Conservation (phyloP, 2,329 filamentous ascomycete genomes). For the Trichoderma afroharzianum region DNA sequence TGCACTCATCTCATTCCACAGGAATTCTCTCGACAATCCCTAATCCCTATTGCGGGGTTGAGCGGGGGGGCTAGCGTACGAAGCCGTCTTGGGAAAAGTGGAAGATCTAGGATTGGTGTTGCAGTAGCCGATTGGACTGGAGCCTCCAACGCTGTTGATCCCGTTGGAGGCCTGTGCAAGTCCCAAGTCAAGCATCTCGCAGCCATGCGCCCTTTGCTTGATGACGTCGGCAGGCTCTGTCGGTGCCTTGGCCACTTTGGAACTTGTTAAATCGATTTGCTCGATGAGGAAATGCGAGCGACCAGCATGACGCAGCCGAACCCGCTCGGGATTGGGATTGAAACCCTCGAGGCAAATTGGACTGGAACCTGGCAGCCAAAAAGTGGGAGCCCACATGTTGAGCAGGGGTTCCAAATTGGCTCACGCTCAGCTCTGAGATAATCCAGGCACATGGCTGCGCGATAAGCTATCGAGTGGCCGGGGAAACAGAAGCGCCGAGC, state of each 20-base stretch:
- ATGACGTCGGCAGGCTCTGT: background rate
- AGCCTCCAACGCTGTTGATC: background rate
- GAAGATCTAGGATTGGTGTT: background rate
- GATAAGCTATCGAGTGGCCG: background rate
- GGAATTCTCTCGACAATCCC: background rate
- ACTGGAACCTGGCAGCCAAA: background rate
- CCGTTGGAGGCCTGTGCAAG: conserved; percentile 6
- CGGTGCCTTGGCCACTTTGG: no score
- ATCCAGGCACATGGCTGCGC: background rate
- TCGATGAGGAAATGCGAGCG: background rate
- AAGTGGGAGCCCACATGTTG: background rate
- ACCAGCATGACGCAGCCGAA: background rate
- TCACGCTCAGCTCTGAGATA: background rate
- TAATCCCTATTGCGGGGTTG: conserved; percentile 8
- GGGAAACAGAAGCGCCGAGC: background rate
- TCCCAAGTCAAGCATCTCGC: background rate
- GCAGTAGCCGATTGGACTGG: conserved; percentile 2
- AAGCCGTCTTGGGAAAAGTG: conserved; percentile 8
- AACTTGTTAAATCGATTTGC: background rate
- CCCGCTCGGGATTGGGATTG: background rate
- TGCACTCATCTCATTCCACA: background rate
- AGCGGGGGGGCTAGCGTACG: background rate
- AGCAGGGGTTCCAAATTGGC: background rate
- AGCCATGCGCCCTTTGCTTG: background rate
- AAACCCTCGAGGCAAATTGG: background rate